A percentile compares a stretch with the other conserved stretches of the same genome.
Evolutionary conservation across 805 yeast species (phyloP).

Genomic region (Brettanomyces bruxellensis): DNA sequence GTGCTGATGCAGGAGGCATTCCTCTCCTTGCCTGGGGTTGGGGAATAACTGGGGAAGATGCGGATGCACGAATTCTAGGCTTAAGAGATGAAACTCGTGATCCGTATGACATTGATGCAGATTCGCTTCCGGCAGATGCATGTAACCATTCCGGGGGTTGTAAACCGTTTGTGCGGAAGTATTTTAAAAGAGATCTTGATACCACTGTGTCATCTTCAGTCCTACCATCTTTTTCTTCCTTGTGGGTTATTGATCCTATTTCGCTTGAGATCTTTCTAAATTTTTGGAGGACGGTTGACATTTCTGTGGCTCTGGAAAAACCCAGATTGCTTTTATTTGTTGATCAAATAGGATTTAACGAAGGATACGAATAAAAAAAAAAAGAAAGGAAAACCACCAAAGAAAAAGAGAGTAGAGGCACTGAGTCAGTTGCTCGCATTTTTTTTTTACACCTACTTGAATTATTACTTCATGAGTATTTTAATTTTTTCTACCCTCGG

Average conservation of each 20-base stretch:
- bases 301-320: too few species aligned
- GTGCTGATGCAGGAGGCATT: background rate
- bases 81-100: too few species aligned
- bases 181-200: conserved; percentile 22
- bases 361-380: too few species aligned
- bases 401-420: too few species aligned
- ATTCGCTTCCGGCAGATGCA: background rate
- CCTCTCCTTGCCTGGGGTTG: background rate
- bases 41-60: background rate
- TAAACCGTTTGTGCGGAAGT: conserved; percentile 14
- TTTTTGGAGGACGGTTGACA: conserved; percentile 8
- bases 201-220: conserved; percentile 26
- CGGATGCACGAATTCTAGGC: background rate
- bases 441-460: too few species aligned
- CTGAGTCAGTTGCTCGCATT: too few species aligned
- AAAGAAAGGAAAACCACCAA: too few species aligned
- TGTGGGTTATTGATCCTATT: conserved; percentile 10
- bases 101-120: too few species aligned
- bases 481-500: background rate
- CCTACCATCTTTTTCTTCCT: conserved; percentile 27
- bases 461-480: too few species aligned
- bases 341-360: too few species aligned
- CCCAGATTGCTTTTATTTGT: too few species aligned
- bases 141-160: conserved; percentile 23
- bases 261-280: conserved; percentile 16